Conservation (phyloP, 345 rosid species). For the Angophora floribunda region DNA sequence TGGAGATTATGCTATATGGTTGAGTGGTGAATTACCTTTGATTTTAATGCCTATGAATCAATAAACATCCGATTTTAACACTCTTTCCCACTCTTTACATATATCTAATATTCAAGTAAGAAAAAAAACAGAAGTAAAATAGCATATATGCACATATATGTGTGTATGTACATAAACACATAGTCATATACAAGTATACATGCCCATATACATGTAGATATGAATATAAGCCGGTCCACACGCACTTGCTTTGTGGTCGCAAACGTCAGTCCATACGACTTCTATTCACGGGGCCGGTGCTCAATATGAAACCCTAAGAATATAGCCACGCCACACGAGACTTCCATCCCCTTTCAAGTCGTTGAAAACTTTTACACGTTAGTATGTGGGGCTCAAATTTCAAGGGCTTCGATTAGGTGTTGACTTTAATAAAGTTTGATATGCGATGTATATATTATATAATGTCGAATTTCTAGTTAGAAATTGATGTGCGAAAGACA, state of each 20-base stretch:
- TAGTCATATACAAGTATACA: neutral
- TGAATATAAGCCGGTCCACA: neutral
- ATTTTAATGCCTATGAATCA: neutral
- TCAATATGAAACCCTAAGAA: neutral
- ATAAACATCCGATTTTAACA: neutral
- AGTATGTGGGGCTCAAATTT: neutral
- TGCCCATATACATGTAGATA: neutral
- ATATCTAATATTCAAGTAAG: neutral
- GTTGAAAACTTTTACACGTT: neutral
- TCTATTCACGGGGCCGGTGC: neutral
- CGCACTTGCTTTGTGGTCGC: neutral
- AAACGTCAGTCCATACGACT: neutral
- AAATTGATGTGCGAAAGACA: neutral
- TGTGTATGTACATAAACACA: neutral
- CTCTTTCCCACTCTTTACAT: neutral
- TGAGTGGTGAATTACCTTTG: neutral
- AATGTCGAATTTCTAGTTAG: neutral
- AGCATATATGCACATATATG: neutral
- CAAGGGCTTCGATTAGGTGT: neutral
- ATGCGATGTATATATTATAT: neutral
- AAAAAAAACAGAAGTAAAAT: neutral
- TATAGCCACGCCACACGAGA: neutral
- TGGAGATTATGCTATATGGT: neutral
- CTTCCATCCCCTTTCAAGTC: neutral
- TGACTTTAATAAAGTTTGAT: neutral